Evolutionary conservation across 257 asterid genomes (phyloP), one percentile per base, ranked within the genome.

Genomic region (Gentiana macrophylla): DNA sequence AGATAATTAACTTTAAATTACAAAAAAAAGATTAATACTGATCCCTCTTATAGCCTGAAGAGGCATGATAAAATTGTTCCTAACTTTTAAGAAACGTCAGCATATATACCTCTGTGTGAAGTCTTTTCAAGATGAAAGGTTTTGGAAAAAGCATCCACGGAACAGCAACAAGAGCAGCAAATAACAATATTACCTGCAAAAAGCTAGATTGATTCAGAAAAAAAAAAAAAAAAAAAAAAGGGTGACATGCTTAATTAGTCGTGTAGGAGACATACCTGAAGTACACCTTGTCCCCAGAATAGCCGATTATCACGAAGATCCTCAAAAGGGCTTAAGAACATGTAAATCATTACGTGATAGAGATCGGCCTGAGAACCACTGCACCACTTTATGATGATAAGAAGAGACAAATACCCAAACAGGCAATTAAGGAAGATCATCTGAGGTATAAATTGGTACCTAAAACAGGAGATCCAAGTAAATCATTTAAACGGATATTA

Each of bases 121-220:
- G 89, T 74, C 74, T 83, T 80, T 72, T 86, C 69, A 89, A 68
- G 72, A 89, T 86, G 63, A 86, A 89, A 72, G 97, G 97, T 74
- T 89, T 89, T 13, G 97, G 97, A 64, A 89, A 89, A 70, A 89
- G 97, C 97, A 89, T 89, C 95, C 97, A 89, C 11, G 97, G 97
- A 71, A 89, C 97, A 69, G 95, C 94, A 66, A 86, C 77, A 67
- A 83, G 52, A 64, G 97, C 97, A 57, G 70, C 65, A 59, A 89
- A 79, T 80, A 89, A 74, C 79, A 89, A 63, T 52, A 81, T 33
- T 62, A 89, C 86, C 97, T 89, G 86, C 69, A 71, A 60, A 50
- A 55, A 10, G 49, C 49, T 34, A 60, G 46, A 37, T 45, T 56
- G 1, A 32, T 24, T 56, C 37, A 71, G 59, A 62, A 55, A 62